A percentile compares a stretch with the other conserved stretches of the same genome.
These are phyloP conservation scores for Serendipita sp. DNA, from an alignment of 768 basidiomycete species.

Conservation along the genomic window DNA sequence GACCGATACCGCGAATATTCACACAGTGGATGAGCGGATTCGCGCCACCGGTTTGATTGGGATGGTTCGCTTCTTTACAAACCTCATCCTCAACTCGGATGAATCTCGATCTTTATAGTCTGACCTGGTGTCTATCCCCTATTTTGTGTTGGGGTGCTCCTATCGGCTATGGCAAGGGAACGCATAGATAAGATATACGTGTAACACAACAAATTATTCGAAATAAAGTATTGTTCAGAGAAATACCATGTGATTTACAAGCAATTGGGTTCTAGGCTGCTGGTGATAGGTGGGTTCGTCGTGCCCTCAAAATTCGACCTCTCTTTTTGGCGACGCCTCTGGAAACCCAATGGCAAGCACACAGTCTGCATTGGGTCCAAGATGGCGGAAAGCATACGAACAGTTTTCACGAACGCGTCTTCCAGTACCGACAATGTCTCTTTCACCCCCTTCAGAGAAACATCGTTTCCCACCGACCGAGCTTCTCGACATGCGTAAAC, in stretches of 20 bases:
- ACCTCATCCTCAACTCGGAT: slow-evolving; percentile 51
- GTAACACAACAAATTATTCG: too few relatives aligned
- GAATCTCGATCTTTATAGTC: slow-evolving; percentile 24
- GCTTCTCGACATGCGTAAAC: slow-evolving; percentile 1
- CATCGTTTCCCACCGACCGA: not conserved
- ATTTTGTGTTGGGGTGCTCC: too few relatives aligned
- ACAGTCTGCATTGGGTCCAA: not conserved
- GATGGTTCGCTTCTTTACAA: slow-evolving; percentile 48
- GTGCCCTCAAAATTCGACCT: not conserved
- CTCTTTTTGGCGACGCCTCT: not conserved
- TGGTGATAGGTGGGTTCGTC: not conserved
- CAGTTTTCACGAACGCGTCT: not conserved
- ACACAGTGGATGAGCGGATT: slow-evolving; percentile 16
- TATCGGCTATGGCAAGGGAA: too few relatives aligned
- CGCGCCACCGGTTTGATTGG: slow-evolving; percentile 38
- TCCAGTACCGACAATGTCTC: slow-evolving; percentile 1
- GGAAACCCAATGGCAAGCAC: not conserved
- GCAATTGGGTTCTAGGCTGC: too few relatives aligned
- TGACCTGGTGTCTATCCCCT: too few relatives aligned
- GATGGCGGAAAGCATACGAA: not conserved
- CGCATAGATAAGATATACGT: too few relatives aligned
- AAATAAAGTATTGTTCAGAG: too few relatives aligned
- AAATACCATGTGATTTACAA: too few relatives aligned
- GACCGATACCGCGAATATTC: slow-evolving; percentile 4
- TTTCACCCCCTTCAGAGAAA: not conserved